These are phyloP conservation scores for Cucurbita moschata DNA, from an alignment of 306 rosid species.

Conservation along the genomic window DNA sequence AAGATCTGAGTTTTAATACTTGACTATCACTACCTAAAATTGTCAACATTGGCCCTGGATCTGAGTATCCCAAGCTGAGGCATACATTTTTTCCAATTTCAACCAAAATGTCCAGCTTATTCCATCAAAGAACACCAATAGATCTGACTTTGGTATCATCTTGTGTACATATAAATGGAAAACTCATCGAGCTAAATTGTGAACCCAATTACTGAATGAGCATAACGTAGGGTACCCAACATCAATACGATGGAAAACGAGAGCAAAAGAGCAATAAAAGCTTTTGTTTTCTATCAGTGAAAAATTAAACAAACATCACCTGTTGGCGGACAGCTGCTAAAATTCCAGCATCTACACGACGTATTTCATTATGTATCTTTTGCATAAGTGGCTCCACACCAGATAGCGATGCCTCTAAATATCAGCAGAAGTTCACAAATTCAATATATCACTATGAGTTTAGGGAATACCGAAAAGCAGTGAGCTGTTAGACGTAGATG, in stretches of 20 bases:
- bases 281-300: background rate
- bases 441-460: background rate
- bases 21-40: background rate
- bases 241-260: background rate
- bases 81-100: background rate
- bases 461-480: background rate
- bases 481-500: background rate
- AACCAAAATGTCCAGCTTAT: background rate
- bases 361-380: slow-evolving; percentile 86
- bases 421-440: slow-evolving; percentile 2
- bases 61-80: background rate
- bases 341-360: slow-evolving; percentile 83
- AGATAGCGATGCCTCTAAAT: slow-evolving; percentile 66
- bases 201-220: background rate
- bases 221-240: background rate
- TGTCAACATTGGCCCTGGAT: background rate
- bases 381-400: slow-evolving; percentile 99
- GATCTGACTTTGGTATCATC: background rate
- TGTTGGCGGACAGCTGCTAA: slow-evolving; percentile 90
- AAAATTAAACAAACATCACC: slow-evolving; percentile 23
- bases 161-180: background rate
- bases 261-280: background rate
- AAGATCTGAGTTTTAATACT: background rate
- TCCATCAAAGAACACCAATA: background rate
- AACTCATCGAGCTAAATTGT: background rate